Conservation (phyloP, 208 protist genomes). For the Wallacemonas rigidus region DNA sequence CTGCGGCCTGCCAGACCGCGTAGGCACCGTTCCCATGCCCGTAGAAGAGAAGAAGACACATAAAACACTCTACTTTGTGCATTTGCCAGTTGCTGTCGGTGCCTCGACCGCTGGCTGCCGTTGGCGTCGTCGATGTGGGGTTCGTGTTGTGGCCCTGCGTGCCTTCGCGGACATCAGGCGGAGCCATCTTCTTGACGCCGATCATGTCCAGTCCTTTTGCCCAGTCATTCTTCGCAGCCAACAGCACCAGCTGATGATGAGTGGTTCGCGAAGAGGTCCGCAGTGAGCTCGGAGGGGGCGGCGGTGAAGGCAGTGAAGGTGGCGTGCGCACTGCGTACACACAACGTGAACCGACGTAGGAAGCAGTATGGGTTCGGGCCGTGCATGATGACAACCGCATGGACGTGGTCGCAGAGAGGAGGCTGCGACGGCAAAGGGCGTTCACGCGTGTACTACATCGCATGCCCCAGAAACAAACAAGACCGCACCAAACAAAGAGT, state of each 20-base stretch:
- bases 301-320: not conserved
- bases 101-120: too few species aligned
- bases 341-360: too few species aligned
- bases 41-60: conserved; percentile 31
- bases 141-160: too few species aligned
- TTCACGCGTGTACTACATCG: conserved; percentile 2
- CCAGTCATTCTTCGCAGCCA: conserved; percentile 7
- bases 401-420: not conserved
- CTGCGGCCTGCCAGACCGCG: conserved; percentile 27
- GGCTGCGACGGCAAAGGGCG: not conserved
- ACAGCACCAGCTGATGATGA: not conserved
- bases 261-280: not conserved
- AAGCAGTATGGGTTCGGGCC: too few species aligned
- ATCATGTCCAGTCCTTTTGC: not conserved
- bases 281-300: not conserved
- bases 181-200: too few species aligned
- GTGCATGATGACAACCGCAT: too few species aligned
- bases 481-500: not conserved
- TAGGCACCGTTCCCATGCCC: conserved; percentile 31
- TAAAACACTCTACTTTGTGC: conserved; percentile 12
- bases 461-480: conserved; percentile 6
- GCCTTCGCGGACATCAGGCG: too few species aligned
- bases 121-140: too few species aligned
- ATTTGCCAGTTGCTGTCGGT: not conserved
- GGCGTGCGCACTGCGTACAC: not conserved